phyloP scores from a whole-genome alignment of 208 protist species.

The Vickermania spadyakhi region DNA sequence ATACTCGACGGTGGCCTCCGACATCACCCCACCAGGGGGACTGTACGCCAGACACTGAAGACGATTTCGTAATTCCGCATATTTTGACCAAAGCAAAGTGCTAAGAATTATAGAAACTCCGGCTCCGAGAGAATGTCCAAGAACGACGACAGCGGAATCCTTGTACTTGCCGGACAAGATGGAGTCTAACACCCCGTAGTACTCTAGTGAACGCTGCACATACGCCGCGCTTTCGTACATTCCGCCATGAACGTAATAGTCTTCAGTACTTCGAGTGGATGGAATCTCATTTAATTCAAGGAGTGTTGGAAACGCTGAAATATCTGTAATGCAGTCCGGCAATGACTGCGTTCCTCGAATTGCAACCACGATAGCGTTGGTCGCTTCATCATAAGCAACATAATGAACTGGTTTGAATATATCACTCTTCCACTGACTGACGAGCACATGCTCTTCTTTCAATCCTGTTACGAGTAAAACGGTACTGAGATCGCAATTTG shows the following conservation, averaged over 20 bases:
- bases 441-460: slow-evolving; percentile 50
- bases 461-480: slow-evolving; percentile 40
- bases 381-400: slow-evolving; percentile 46
- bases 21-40: slow-evolving; percentile 68
- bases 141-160: slow-evolving; percentile 35
- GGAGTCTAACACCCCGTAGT: slow-evolving; percentile 46
- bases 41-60: slow-evolving; percentile 71
- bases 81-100: slow-evolving; percentile 42
- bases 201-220: slow-evolving; percentile 36
- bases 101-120: slow-evolving; percentile 67
- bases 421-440: slow-evolving; percentile 60
- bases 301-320: slow-evolving; percentile 34
- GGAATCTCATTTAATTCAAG: slow-evolving; percentile 22
- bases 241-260: slow-evolving; percentile 77
- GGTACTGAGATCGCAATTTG: slow-evolving; percentile 58
- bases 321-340: slow-evolving; percentile 74
- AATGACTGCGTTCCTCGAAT: slow-evolving; percentile 86
- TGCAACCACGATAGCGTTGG: slow-evolving; percentile 53
- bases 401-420: slow-evolving; percentile 74
- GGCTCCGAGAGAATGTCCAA: slow-evolving; percentile 85
- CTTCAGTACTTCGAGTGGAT: slow-evolving; percentile 9
- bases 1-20: slow-evolving; percentile 54
- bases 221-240: slow-evolving; percentile 58
- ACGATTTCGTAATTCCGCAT: slow-evolving; percentile 31
- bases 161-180: slow-evolving; percentile 30